Conservation (phyloP, 331 rosid species). For the Telfairia occidentalis region DNA sequence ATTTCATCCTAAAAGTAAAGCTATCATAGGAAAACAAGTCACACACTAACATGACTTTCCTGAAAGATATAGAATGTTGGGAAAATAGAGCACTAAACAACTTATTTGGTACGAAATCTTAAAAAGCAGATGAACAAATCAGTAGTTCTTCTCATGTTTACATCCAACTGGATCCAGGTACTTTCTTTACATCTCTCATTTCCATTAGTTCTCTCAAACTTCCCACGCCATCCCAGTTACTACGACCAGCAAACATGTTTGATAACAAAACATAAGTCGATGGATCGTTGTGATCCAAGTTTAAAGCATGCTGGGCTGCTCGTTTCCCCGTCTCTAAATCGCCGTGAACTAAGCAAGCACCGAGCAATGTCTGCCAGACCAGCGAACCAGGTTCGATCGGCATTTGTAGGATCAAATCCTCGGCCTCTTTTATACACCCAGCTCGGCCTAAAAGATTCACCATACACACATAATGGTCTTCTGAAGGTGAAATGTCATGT, state of each 20-base stretch:
- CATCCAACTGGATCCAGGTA: conserved; percentile 68
- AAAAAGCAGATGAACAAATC: background rate
- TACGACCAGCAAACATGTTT: conserved; percentile 50
- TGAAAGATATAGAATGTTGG: background rate
- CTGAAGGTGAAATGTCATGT: conserved; percentile 45
- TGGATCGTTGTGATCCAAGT: conserved; percentile 37
- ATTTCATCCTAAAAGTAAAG: background rate
- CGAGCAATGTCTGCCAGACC: conserved; percentile 69
- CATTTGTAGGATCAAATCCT: conserved; percentile 47
- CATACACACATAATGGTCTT: conserved; percentile 71
- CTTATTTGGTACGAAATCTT: background rate
- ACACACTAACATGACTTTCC: background rate
- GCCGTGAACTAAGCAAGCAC: conserved; percentile 58
- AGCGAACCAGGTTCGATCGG: conserved; percentile 43
- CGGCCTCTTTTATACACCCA: conserved; percentile 56
- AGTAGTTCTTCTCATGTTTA: conserved; percentile 14
- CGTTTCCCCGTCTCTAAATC: conserved; percentile 46
- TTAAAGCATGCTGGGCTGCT: conserved; percentile 47
- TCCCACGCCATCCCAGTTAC: conserved; percentile 48
- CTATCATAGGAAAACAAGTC: background rate
- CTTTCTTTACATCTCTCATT: conserved; percentile 48
- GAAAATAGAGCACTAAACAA: background rate
- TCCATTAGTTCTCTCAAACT: conserved; percentile 57
- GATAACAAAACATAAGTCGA: conserved; percentile 61
- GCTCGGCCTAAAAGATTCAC: conserved; percentile 59